phyloP scores from a whole-genome alignment of 2,329 filamentous ascomycete genomes.

The Microdochium trichocladiopsis region DNA sequence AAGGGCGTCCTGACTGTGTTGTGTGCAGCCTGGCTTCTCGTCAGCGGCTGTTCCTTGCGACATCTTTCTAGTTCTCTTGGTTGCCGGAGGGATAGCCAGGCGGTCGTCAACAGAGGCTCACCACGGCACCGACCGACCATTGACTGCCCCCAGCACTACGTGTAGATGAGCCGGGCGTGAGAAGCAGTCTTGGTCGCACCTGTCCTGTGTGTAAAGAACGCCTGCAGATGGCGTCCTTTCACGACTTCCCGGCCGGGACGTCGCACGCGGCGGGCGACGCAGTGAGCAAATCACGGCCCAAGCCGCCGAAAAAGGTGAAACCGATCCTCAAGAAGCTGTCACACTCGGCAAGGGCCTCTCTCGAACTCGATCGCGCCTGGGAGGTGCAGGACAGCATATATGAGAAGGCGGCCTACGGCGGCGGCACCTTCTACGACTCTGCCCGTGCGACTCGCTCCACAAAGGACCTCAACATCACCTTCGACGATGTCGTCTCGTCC shows the following conservation, averaged over 20 bases:
- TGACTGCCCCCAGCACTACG: too few relatives aligned
- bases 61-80: background rate
- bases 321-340: constrained; percentile 55
- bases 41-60: background rate
- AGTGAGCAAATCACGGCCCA: constrained; percentile 37
- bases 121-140: too few relatives aligned
- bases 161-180: too few relatives aligned
- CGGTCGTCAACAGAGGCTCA: too few relatives aligned
- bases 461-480: constrained; percentile 39
- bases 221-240: constrained; percentile 27
- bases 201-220: too few relatives aligned
- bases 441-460: constrained; percentile 3
- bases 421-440: constrained; percentile 14
- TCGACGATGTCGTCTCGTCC: constrained; percentile 13
- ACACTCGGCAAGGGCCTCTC: constrained; percentile 53
- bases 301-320: constrained; percentile 36
- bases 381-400: constrained; percentile 40
- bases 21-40: background rate
- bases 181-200: too few relatives aligned
- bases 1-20: background rate
- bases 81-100: too few relatives aligned
- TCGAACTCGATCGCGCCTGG: constrained; percentile 55
- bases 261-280: constrained; percentile 18
- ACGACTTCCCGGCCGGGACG: constrained; percentile 18
- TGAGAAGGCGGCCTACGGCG: constrained; percentile 20